phyloP scores from a whole-genome alignment of 169 alveolate species.

The Besnoitia besnoiti region DNA sequence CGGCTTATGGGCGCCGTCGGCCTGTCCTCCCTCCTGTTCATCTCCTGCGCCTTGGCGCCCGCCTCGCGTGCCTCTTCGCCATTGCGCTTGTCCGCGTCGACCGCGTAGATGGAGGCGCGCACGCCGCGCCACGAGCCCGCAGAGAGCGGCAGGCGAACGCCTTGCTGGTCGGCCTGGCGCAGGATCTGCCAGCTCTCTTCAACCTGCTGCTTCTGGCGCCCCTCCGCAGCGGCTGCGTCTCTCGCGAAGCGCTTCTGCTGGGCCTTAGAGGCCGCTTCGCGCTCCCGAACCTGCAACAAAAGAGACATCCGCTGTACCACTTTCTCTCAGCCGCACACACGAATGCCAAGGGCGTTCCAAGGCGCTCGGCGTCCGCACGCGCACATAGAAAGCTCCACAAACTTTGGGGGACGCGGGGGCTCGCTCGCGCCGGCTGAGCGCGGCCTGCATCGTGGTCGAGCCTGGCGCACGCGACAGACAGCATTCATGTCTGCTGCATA shows the following conservation, averaged over 20 bases:
- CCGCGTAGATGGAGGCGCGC: background rate
- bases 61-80: slow-evolving; percentile 3
- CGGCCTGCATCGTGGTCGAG: too few relatives aligned
- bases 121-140: slow-evolving; percentile 15
- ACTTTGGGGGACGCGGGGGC: too few relatives aligned
- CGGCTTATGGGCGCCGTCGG: too few relatives aligned
- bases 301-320: background rate
- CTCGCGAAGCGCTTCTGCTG: background rate
- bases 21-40: background rate
- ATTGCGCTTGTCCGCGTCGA: background rate
- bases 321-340: too few relatives aligned
- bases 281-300: slow-evolving; percentile 20
- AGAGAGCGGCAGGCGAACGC: background rate
- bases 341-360: too few relatives aligned
- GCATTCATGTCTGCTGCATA: too few relatives aligned
- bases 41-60: background rate
- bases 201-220: slow-evolving; percentile 4
- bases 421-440: too few relatives aligned
- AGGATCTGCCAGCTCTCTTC: background rate
- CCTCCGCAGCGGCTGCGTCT: background rate
- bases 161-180: background rate
- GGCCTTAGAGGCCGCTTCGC: background rate
- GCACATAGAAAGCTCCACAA: too few relatives aligned
- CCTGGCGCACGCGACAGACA: too few relatives aligned
- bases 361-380: too few relatives aligned